A percentile compares a stretch with the other conserved stretches of the same genome.
These are phyloP conservation scores for Phialophora verrucosa DNA, from an alignment of 2,329 filamentous ascomycete species.

Conservation along the genomic window DNA sequence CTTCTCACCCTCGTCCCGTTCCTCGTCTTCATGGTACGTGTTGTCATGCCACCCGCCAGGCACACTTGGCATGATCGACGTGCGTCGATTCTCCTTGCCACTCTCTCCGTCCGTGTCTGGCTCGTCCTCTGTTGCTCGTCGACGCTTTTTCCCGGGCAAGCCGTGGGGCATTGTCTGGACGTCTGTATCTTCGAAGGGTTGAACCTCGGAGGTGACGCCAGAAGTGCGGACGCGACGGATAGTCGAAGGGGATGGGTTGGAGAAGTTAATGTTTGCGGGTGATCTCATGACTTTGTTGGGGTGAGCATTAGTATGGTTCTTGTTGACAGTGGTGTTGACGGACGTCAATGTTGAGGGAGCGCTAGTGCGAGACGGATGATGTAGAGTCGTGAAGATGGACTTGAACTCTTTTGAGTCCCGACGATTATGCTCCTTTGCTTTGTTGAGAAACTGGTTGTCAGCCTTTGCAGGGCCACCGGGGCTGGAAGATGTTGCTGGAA, in stretches of 20 bases:
- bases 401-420: conserved; percentile 40
- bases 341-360: conserved; percentile 31
- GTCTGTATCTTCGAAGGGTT: conserved; percentile 39
- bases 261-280: conserved; percentile 46
- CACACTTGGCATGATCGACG: conserved; percentile 33
- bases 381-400: conserved; percentile 41
- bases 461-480: conserved; percentile 9
- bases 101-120: conserved; percentile 29
- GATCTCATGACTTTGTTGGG: conserved; percentile 34
- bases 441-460: conserved; percentile 30
- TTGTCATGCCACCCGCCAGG: conserved; percentile 38
- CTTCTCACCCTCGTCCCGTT: conserved; percentile 39
- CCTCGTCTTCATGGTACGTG: conserved; percentile 9
- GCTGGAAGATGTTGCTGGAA: conserved; percentile 39
- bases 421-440: conserved; percentile 42
- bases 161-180: conserved; percentile 40
- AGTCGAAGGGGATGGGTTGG: conserved; percentile 42
- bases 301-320: conserved; percentile 29
- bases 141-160: conserved; percentile 44
- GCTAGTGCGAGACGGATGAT: conserved; percentile 34
- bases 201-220: conserved; percentile 33
- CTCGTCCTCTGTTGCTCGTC: conserved; percentile 38
- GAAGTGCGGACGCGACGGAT: conserved; percentile 51
- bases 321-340: conserved; percentile 35
- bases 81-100: conserved; percentile 36